phyloP scores from a whole-genome alignment of 2,329 filamentous ascomycete species.

The Onygenales sp. region DNA sequence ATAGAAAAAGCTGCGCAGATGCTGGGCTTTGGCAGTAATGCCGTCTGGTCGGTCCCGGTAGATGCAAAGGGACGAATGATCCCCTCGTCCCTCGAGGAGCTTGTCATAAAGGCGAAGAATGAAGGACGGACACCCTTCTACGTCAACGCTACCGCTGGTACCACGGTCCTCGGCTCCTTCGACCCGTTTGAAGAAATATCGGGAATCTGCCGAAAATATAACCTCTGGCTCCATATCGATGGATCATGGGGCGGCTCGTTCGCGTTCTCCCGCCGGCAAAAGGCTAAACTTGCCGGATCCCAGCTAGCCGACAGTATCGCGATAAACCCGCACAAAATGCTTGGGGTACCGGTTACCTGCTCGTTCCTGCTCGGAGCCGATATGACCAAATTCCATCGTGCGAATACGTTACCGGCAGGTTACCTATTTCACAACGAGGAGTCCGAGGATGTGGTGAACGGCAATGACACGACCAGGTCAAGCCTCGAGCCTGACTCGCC shows the following conservation, averaged over 20 bases:
- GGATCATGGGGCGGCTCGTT: slow-evolving; percentile 83
- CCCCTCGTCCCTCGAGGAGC: slow-evolving; percentile 52
- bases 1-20: slow-evolving; percentile 92
- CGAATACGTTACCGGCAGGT: slow-evolving; percentile 77
- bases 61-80: slow-evolving; percentile 65
- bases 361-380: slow-evolving; percentile 78
- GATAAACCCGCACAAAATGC: slow-evolving; percentile 96
- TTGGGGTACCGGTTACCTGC: slow-evolving; percentile 82
- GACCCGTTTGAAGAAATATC: slow-evolving; percentile 68
- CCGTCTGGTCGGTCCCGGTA: slow-evolving; percentile 66
- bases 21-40: slow-evolving; percentile 67
- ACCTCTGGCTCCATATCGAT: slow-evolving; percentile 88
- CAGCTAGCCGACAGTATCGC: slow-evolving; percentile 73
- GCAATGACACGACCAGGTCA: slow-evolving; percentile 9
- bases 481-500: slow-evolving; percentile 25
- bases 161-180: slow-evolving; percentile 83
- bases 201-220: slow-evolving; percentile 58
- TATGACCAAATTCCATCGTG: slow-evolving; percentile 64
- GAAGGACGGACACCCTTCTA: slow-evolving; percentile 78
- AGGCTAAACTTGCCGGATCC: slow-evolving; percentile 56
- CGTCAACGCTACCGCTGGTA: slow-evolving; percentile 91
- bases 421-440: slow-evolving; percentile 66
- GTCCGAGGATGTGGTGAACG: slow-evolving; percentile 25
- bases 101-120: slow-evolving; percentile 51
- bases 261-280: slow-evolving; percentile 61